These are phyloP conservation scores for Medicago arabica DNA, from an alignment of 306 rosid species.

Conservation along the genomic window DNA sequence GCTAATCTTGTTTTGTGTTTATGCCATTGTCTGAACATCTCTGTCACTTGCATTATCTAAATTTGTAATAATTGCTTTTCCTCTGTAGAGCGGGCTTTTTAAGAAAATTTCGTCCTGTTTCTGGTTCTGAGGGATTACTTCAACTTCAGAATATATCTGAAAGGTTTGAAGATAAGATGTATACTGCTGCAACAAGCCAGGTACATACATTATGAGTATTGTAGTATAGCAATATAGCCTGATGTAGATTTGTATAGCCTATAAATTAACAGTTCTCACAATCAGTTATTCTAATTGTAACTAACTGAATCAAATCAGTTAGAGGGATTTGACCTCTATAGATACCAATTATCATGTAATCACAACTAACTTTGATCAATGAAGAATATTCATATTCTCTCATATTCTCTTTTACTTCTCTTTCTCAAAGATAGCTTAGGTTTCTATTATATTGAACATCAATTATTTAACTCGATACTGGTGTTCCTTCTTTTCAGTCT, in stretches of 20 bases:
- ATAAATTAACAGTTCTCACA: neutral
- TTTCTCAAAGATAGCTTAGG: neutral
- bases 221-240: neutral
- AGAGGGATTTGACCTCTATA: neutral
- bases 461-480: neutral
- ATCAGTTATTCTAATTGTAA: neutral
- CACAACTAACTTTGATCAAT: neutral
- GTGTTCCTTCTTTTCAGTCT: conserved; percentile 39
- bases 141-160: conserved; percentile 66
- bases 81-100: conserved; percentile 64
- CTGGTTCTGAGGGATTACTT: conserved; percentile 61
- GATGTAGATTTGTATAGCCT: neutral
- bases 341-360: neutral
- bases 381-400: neutral
- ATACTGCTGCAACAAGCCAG: conserved; percentile 62
- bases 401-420: too few relatives aligned
- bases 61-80: conserved; percentile 15
- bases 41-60: conserved; percentile 11
- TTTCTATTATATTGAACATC: neutral
- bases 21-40: neutral
- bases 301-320: neutral
- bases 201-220: conserved; percentile 41
- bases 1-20: neutral
- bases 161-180: conserved; percentile 81
- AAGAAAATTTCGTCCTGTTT: conserved; percentile 65